Percentiles rank a stretch among this genome's conserved stretches.
These are phyloP conservation scores for Kondoa malvinella DNA, from an alignment of 768 basidiomycete genomes.

Conservation along the genomic window DNA sequence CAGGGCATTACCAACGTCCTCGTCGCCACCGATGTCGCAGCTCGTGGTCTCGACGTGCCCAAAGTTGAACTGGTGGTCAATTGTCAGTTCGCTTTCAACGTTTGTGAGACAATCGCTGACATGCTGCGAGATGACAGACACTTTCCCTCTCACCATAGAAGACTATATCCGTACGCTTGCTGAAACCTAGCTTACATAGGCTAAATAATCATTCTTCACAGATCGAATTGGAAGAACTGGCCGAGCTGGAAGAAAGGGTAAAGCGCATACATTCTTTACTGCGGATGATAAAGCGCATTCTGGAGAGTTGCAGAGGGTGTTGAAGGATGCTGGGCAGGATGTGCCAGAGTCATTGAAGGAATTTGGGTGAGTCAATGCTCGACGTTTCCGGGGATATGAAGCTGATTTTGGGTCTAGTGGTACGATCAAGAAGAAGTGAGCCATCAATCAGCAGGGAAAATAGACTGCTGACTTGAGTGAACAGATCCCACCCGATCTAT, in stretches of 20 bases:
- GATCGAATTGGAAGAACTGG: constrained; percentile 84
- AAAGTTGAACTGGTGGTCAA: constrained; percentile 73
- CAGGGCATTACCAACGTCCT: constrained; percentile 59
- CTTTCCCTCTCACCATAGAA: constrained; percentile 75
- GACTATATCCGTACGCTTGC: not conserved
- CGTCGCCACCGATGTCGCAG: constrained; percentile 91
- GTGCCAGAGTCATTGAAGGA: constrained; percentile 53
- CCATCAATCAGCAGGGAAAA: not conserved
- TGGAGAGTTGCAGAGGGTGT: constrained; percentile 78
- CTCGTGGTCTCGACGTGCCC: constrained; percentile 90
- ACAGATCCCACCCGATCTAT: constrained; percentile 43
- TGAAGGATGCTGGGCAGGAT: constrained; percentile 70
- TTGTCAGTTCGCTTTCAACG: constrained; percentile 19
- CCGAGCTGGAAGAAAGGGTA: constrained; percentile 73
- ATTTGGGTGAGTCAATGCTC: constrained; percentile 42
- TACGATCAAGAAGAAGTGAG: constrained; percentile 79
- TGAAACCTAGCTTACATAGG: not conserved
- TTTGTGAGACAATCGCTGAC: too few species aligned
- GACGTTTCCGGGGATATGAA: constrained; percentile 6
- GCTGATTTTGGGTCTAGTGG: constrained; percentile 17
- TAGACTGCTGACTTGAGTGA: not conserved
- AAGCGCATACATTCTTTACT: constrained; percentile 92
- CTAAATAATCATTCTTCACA: constrained; percentile 16
- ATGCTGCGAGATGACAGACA: constrained; percentile 11
- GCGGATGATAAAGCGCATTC: constrained; percentile 51